These are phyloP conservation scores for Neofusicoccum sp. DNA, from an alignment of 2,329 filamentous ascomycete genomes.

Conservation along the genomic window DNA sequence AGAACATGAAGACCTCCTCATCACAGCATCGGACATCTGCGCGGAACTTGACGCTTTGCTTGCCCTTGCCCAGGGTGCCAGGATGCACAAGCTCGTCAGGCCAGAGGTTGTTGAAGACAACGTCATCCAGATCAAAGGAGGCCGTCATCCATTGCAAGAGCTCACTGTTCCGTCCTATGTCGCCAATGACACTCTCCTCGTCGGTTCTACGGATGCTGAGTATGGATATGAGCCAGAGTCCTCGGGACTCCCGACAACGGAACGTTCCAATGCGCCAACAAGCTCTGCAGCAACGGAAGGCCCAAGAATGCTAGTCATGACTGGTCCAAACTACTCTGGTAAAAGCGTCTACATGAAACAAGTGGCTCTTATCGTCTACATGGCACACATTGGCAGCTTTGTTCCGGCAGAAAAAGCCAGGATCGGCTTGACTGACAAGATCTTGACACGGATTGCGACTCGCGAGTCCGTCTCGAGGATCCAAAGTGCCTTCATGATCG, in stretches of 20 bases:
- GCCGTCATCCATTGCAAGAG: slow-evolving; percentile 83
- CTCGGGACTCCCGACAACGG: neutral
- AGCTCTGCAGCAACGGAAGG: slow-evolving; percentile 22
- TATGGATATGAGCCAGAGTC: slow-evolving; percentile 27
- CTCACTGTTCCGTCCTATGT: slow-evolving; percentile 77
- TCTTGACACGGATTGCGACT: slow-evolving; percentile 81
- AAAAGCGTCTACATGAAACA: slow-evolving; percentile 97
- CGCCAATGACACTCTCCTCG: slow-evolving; percentile 72
- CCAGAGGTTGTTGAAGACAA: slow-evolving; percentile 71
- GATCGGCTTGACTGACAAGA: slow-evolving; percentile 88
- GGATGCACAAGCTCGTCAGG: slow-evolving; percentile 66
- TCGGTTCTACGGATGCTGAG: slow-evolving; percentile 41
- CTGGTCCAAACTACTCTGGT: slow-evolving; percentile 93
- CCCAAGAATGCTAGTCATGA: slow-evolving; percentile 75
- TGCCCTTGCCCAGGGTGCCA: slow-evolving; percentile 75
- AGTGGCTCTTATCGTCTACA: slow-evolving; percentile 82
- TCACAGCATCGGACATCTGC: slow-evolving; percentile 71
- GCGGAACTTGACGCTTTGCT: slow-evolving; percentile 82
- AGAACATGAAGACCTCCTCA: slow-evolving; percentile 64
- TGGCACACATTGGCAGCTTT: slow-evolving; percentile 87
- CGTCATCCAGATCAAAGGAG: slow-evolving; percentile 69
- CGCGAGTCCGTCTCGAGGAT: slow-evolving; percentile 64
- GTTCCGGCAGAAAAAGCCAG: slow-evolving; percentile 75
- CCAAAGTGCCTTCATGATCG: slow-evolving; percentile 72
- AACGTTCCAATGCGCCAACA: slow-evolving; percentile 3